phyloP scores from a whole-genome alignment of 2,329 filamentous ascomycete genomes.

The Xylaria sp. region DNA sequence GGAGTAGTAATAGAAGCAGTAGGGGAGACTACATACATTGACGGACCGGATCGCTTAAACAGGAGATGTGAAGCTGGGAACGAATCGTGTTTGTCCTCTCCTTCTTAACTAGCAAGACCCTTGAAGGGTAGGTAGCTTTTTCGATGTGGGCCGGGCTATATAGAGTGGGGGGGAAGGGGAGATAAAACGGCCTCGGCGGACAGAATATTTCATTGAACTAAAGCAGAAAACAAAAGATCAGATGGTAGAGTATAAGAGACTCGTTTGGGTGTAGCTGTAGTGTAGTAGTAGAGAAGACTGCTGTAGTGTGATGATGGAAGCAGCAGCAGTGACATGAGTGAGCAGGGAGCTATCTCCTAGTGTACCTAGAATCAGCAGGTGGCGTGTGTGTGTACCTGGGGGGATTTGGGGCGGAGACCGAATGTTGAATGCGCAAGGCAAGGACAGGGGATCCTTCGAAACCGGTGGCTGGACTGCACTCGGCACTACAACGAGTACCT shows the following conservation, averaged over 20 bases:
- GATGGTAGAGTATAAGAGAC: neutral
- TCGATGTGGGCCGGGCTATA: conserved; percentile 19
- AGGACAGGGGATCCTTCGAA: conserved; percentile 19
- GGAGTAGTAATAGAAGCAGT: conserved; percentile 14
- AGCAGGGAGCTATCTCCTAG: neutral
- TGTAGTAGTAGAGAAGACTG: neutral
- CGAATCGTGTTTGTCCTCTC: neutral
- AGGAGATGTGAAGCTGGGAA: conserved; percentile 29
- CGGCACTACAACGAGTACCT: neutral
- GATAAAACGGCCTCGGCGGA: neutral
- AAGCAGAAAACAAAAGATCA: neutral
- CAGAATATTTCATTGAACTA: neutral
- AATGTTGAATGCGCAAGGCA: conserved; percentile 8
- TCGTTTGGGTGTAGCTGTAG: neutral
- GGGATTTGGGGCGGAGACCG: conserved; percentile 3
- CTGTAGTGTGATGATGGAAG: conserved; percentile 1
- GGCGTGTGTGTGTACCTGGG: conserved; percentile 9
- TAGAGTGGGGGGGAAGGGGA: neutral
- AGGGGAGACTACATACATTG: conserved; percentile 30
- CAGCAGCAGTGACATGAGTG: neutral
- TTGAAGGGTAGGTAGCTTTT: conserved; percentile 19
- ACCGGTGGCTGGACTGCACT: conserved; percentile 19
- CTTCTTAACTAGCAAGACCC: conserved; percentile 24
- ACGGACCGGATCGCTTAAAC: conserved; percentile 39
- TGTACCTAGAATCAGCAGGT: neutral